Evolutionary conservation across 2,329 filamentous ascomycete genomes (phyloP), one percentile per base, ranked within the genome.

Genomic region (Pleurostoma richardsiae): DNA sequence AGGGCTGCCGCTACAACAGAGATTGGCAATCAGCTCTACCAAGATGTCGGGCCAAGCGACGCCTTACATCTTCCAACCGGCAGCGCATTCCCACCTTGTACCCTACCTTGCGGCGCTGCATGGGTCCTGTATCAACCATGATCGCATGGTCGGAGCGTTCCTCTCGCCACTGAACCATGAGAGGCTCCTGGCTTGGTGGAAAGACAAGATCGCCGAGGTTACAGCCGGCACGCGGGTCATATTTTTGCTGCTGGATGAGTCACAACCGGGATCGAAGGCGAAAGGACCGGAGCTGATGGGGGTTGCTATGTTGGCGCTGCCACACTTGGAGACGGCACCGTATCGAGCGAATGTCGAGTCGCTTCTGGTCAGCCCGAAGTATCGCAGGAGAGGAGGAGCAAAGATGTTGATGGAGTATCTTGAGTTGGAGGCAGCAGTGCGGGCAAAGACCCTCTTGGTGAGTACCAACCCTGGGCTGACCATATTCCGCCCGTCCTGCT

Each of bases 121-220:
- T 53, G 74, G 71, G 49, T 70, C 73, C 10, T 83, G 80, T 63
- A 80, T 85, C 58, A 76, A 73, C 4, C 66, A 73, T 49, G 79
- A 81, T 62, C 68, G 72, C 56, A 76, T 74, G 51, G 70, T 80
- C 33, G 77, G 77, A 29, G 77, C 72, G 4, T 85, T 84, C 57
- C 66, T 81, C 10, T 77, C 79, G n/a, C 80, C 81, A 0, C 64
- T 84, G 31, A 72, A 72, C 42, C 69, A 79, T 57, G 67, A 73
- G 36, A 79, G 78, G 57, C 73, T 85, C 38, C 64, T 78, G 30
- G 54, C 65, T 6, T 83, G 74, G 70, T 85, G 80, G 81, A 73
- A 74, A 55, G 67, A 71, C 27, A 65, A 71, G 28, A 72, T 77
- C 45, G 64, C 69, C 27, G 73, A 81, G 56, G 69, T 74, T 30